Evolutionary conservation across 805 yeast species (phyloP).

Genomic region (Candida silvicultrix): DNA sequence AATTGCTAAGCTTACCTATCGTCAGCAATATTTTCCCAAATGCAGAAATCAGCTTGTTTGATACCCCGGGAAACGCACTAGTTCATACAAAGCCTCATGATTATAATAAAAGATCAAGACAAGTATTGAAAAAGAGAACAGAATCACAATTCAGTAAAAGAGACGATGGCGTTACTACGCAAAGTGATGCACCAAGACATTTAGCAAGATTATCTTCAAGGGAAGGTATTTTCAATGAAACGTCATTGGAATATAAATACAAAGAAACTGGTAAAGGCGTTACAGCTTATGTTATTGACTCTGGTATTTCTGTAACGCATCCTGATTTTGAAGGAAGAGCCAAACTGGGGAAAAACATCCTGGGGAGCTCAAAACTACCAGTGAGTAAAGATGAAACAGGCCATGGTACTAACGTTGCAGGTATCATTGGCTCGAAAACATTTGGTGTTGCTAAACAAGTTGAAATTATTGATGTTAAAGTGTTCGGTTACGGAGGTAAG

Average conservation of each 20-base stretch:
- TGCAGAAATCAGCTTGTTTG: conserved; percentile 47
- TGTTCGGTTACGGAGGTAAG: conserved; percentile 55
- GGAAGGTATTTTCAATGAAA: conserved; percentile 10
- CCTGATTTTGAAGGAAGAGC: conserved; percentile 63
- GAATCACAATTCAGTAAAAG: conserved; percentile 4
- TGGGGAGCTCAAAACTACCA: conserved; percentile 34
- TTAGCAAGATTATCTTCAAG: conserved; percentile 52
- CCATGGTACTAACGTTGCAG: conserved; percentile 92
- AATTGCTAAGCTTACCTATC: conserved; percentile 48
- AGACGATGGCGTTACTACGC: conserved; percentile 16
- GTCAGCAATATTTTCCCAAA: conserved; percentile 65
- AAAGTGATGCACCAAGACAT: conserved; percentile 54
- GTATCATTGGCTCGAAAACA: conserved; percentile 65
- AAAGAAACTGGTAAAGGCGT: conserved; percentile 52
- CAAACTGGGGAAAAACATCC: conserved; percentile 49
- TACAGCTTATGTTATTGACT: conserved; percentile 73
- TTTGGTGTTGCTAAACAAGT: conserved; percentile 75
- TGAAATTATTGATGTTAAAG: conserved; percentile 66
- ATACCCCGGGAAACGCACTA: conserved; percentile 6
- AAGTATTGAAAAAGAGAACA: conserved; percentile 4
- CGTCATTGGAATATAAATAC: conserved; percentile 36
- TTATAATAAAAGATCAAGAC: background rate
- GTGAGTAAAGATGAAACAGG: conserved; percentile 63
- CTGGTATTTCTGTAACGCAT: conserved; percentile 60
- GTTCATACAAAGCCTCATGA: background rate